Evolutionary conservation across 371 early-diverging fungal species (phyloP), one percentile per base, ranked within the genome.

Genomic region (Lichtheimia hyalospora): DNA sequence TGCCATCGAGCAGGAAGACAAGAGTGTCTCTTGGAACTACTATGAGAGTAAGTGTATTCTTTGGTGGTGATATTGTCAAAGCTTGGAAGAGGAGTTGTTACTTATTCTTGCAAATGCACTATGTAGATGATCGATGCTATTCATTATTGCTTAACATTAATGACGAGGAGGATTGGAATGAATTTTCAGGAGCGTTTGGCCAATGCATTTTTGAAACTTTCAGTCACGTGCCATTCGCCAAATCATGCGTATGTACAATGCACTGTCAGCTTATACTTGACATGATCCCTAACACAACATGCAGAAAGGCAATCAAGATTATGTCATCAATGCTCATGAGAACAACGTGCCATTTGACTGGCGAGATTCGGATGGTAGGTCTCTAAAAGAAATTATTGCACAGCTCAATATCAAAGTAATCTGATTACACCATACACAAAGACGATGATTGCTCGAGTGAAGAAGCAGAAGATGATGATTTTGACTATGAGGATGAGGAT

Each of bases 121-220:
- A 15, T 51, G 3, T 51, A 51, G 52, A 16, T n/a, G 34, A 25
- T 24, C 24, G 7, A 3, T 51, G 52, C 27, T 51, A 51, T 51
- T 51, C 52, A 25, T 51, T 51, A 28, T 14, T 51, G 15, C 15
- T 51, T 3, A 28, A 51, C 14, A 27, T 27, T 16, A 16, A 15
- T 5, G 52, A 51, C 15, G 15, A 13, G n/a, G 52, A 25, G 16
- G 34, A 28, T 28, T 51, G 52, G 25, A 0, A 25, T 25, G 52
- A 25, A 16, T 28, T 25, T 27, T n/a, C 80, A 39, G 73, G 71
- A 25, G 70, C 74, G 3, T 79, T 89, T 59, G 82, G 84, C 15
- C 76, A 83, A 57, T 88, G 89, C 56, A 82, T 85, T 53, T 91
- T 85, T 55, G 91, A 91, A 64, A 58, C 78, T 1, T 58, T 81